phyloP scores from a whole-genome alignment of 805 yeast genomes.

The Ascoidea rubescens region DNA sequence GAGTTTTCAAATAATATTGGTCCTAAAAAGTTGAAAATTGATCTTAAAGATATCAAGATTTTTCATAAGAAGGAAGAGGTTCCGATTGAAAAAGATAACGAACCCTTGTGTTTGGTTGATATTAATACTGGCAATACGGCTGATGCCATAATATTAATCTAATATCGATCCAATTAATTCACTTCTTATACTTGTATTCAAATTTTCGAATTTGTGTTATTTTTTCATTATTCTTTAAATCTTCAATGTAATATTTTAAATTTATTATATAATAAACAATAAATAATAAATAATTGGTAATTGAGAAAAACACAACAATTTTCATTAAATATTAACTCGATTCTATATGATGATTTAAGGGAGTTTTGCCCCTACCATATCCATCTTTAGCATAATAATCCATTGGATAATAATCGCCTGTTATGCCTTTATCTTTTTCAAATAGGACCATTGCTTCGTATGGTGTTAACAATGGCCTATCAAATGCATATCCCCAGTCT shows the following conservation, averaged over 20 bases:
- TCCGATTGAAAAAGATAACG: constrained; percentile 10
- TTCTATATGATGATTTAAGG: constrained; percentile 25
- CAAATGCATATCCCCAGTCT: constrained; percentile 98
- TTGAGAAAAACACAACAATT: too few species aligned
- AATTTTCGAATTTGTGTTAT: not conserved
- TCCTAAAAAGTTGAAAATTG: constrained; percentile 6
- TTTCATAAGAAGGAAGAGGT: constrained; percentile 20
- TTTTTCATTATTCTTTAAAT: not conserved
- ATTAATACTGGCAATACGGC: constrained; percentile 39
- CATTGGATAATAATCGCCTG: constrained; percentile 72
- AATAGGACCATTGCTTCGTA: constrained; percentile 91
- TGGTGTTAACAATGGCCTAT: constrained; percentile 83
- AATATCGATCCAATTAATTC: not conserved
- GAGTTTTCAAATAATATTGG: not conserved
- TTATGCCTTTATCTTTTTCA: constrained; percentile 56
- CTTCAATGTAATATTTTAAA: too few species aligned
- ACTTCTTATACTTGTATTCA: not conserved
- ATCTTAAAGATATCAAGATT: constrained; percentile 21
- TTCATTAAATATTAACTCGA: too few species aligned
- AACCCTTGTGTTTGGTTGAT: constrained; percentile 37
- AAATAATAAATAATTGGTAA: too few species aligned
- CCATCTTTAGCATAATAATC: constrained; percentile 87
- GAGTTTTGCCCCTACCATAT: constrained; percentile 76
- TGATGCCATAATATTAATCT: constrained; percentile 18
- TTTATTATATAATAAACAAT: too few species aligned